Conservation (phyloP, 345 rosid species). For the Moringa oleifera region DNA sequence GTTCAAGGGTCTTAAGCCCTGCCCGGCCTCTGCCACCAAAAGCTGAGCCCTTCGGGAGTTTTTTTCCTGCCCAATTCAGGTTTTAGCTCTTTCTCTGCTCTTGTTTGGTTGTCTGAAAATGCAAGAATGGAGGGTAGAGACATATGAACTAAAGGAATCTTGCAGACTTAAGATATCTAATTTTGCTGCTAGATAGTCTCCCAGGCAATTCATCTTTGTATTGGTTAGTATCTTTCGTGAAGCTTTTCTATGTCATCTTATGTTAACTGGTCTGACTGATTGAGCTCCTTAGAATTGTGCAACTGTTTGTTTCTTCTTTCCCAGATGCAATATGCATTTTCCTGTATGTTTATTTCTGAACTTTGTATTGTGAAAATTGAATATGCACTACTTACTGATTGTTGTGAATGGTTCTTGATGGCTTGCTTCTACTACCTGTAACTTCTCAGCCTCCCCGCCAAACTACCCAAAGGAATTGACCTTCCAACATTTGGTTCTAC, state of each 20-base stretch:
- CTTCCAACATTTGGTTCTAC: constrained; percentile 53
- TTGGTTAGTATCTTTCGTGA: too few relatives aligned
- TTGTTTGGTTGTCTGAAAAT: not conserved
- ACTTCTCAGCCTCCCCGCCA: constrained; percentile 56
- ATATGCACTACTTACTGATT: too few relatives aligned
- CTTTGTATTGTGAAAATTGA: too few relatives aligned
- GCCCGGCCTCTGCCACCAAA: constrained; percentile 38
- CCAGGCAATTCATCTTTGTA: too few relatives aligned
- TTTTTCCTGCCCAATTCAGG: constrained; percentile 70
- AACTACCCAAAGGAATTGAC: constrained; percentile 41
- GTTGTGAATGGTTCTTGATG: not conserved
- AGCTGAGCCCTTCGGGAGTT: constrained; percentile 42
- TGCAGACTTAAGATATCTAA: too few relatives aligned
- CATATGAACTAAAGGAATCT: too few relatives aligned
- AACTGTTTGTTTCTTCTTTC: not conserved
- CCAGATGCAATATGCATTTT: not conserved
- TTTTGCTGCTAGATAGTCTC: too few relatives aligned
- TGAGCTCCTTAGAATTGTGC: not conserved
- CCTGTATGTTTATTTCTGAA: not conserved
- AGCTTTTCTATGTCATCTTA: too few relatives aligned
- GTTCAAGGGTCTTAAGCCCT: constrained; percentile 61
- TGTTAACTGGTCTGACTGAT: too few relatives aligned
- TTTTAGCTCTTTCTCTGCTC: constrained; percentile 11
- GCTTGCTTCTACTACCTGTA: constrained; percentile 9
- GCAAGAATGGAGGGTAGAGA: too few relatives aligned